Evolutionary conservation across 2,329 filamentous ascomycete genomes (phyloP).

Genomic region (Endothia cerciana): DNA sequence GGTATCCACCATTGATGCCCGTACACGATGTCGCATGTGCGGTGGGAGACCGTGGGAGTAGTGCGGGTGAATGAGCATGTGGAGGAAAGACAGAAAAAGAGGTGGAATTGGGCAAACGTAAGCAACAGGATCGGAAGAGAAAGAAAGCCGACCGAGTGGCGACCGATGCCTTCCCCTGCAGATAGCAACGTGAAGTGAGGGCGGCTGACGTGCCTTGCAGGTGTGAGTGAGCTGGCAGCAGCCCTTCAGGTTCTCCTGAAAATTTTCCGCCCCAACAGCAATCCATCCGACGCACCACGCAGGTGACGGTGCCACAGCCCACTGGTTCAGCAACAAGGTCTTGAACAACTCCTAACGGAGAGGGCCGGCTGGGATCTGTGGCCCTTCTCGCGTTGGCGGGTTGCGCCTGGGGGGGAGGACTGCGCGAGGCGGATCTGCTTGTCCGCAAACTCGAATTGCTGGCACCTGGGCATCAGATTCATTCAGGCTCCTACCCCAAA

Average conservation of each 20-base stretch:
- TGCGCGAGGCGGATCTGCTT: background rate
- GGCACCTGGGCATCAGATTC: background rate
- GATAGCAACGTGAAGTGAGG: background rate
- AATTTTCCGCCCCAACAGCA: conserved; percentile 2
- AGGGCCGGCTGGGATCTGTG: background rate
- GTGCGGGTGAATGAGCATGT: background rate
- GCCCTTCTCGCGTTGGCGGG: background rate
- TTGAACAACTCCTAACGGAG: background rate
- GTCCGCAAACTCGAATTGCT: background rate
- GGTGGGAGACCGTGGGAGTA: background rate
- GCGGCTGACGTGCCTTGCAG: conserved; percentile 5
- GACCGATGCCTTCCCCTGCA: background rate
- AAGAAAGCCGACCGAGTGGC: background rate
- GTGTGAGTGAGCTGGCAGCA: background rate
- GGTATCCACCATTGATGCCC: conserved; percentile 1
- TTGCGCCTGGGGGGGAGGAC: background rate
- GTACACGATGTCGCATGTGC: background rate
- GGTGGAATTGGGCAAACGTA: conserved; percentile 4
- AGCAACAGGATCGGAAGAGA: conserved; percentile 11
- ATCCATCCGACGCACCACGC: background rate
- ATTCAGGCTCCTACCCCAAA: background rate
- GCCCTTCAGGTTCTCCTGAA: background rate
- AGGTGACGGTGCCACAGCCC: conserved; percentile 4
- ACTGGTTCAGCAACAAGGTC: background rate
- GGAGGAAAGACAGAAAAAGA: background rate